Evolutionary conservation across 345 rosid species (phyloP), one percentile per base, ranked within the genome.

Genomic region (Bruguiera sexangula): DNA sequence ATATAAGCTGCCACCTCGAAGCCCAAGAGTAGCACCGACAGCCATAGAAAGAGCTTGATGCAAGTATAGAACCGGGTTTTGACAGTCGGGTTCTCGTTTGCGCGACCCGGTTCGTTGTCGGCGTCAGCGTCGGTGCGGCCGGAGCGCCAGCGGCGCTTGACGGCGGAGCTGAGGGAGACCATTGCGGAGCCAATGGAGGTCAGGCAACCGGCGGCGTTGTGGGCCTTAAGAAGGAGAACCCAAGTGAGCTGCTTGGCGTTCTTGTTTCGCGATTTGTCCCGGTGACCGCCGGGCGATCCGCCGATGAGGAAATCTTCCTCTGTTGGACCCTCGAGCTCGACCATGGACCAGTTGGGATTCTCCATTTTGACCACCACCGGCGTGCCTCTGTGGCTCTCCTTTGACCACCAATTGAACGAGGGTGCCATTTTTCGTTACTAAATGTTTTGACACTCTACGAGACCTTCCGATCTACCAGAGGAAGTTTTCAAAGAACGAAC

Each of bases 261-360:
- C 82, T 82, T 91, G 83, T 89, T 85, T 5, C 96, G 87, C 30
- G 82, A 76, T 52, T 84, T 89, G 36, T 92, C 90, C 16, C 77
- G 59, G 34, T 55, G 62, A 18, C 74, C 76, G 10, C 60, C 62
- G 21, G 80, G 84, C 1, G 82, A 70, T 72, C 62, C 80, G 15
- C 78, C 76, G 64, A 80, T 69, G 36, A 89, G 66, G 74, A 94
- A 89, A 78, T 94, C 97, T 18, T 89, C 92, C 34, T 88, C 89
- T 0, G 90, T 79, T 0, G 96, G 92, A 29, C 85, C 86, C 66
- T 94, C 90, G 6, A 94, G 87, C 79, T 94, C 97, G 27, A 88
- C 89, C 96, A 94, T 92, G 20, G 97, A 92, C 99, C 99, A 94
- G 80, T 92, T 94, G 2, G 99, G 99, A 77, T 94, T 91, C 72